Base-by-base conservation (phyloP, 2,329 filamentous ascomycete genomes). In the Scolecobasidium constrictum region DNA sequence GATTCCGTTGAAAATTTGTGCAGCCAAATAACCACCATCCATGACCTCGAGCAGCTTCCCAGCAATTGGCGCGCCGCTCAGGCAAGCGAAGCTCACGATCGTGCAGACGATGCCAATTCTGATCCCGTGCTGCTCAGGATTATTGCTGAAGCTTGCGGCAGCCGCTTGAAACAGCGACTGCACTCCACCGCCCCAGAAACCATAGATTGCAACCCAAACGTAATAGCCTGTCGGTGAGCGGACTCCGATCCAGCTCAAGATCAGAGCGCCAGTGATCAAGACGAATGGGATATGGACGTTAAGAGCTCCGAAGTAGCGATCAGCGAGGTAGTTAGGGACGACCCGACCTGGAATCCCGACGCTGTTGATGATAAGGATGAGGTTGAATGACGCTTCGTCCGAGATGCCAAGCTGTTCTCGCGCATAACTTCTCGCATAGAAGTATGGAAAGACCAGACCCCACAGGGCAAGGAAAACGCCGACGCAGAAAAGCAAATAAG, bases 181-280 rank as follows among this genome's bases (percentile, higher is more conserved):
- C 9, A 67, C 61, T 1, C 62, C 66, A 1, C 63, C 65, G 2
- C 59, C 59, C 4, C 65, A 62, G 35, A 67, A 57, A 0, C 68
- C 68, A 42, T 69, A 69, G 7, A 67, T 50, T 1, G 64, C 58
- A 0, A 64, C 61, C 49, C 68, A 72, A 0, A 55, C 60, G 44
- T 64, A 68, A 0, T 72, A 47, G 0, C 60, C 58, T 5, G 51
- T 48, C 7, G 52, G 43, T 3, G 52, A 56, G 6, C 55, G 47
- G 2, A 81, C 72, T 0, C 64, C 68, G 2, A 68, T 66, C 78
- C 78, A 82, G 41, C 64, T 66, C 49, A 69, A 77, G 23, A 76
- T 56, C 45, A 75, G 59, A 12, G 71, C 54, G 1, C 65, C 64
- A 3, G 71, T 62, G 3, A 66, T 46, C 9, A 68, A 53, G 2